A percentile compares a stretch with the other conserved stretches of the same genome.
phyloP scores from a whole-genome alignment of 345 rosid genomes.

The Populus davidiana region DNA sequence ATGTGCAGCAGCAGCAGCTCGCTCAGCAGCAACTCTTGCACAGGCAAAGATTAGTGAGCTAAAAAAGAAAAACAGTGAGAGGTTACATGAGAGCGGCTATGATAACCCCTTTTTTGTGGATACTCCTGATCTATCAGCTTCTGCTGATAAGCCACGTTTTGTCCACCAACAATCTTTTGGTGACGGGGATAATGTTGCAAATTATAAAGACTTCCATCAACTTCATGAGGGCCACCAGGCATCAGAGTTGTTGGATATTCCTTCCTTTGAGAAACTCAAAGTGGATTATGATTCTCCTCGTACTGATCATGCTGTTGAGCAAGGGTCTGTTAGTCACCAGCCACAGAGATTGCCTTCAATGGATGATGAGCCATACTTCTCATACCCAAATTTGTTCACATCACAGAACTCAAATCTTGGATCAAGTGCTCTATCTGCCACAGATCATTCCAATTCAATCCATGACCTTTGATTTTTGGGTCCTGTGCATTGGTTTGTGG shows the following conservation, averaged over 20 bases:
- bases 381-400: slow-evolving; percentile 74
- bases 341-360: slow-evolving; percentile 60
- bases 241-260: slow-evolving; percentile 27
- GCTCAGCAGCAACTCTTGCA: slow-evolving; percentile 88
- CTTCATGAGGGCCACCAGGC: slow-evolving; percentile 12
- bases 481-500: neutral
- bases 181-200: slow-evolving; percentile 5
- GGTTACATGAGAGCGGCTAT: slow-evolving; percentile 26
- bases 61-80: slow-evolving; percentile 48
- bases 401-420: slow-evolving; percentile 37
- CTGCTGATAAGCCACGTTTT: slow-evolving; percentile 27
- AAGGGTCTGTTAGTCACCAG: slow-evolving; percentile 40
- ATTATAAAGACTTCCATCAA: slow-evolving; percentile 3
- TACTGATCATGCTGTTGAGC: slow-evolving; percentile 17
- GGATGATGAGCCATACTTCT: slow-evolving; percentile 79
- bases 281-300: slow-evolving; percentile 31
- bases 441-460: slow-evolving; percentile 30
- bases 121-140: slow-evolving; percentile 31
- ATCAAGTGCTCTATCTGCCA: slow-evolving; percentile 25
- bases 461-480: slow-evolving; percentile 21
- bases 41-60: slow-evolving; percentile 74
- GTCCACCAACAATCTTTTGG: slow-evolving; percentile 41
- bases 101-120: slow-evolving; percentile 65
- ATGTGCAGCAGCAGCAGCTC: slow-evolving; percentile 83
- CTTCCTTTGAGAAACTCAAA: slow-evolving; percentile 35